Conservation (phyloP, 257 asterid genomes). For the Penstemon eatonii region DNA sequence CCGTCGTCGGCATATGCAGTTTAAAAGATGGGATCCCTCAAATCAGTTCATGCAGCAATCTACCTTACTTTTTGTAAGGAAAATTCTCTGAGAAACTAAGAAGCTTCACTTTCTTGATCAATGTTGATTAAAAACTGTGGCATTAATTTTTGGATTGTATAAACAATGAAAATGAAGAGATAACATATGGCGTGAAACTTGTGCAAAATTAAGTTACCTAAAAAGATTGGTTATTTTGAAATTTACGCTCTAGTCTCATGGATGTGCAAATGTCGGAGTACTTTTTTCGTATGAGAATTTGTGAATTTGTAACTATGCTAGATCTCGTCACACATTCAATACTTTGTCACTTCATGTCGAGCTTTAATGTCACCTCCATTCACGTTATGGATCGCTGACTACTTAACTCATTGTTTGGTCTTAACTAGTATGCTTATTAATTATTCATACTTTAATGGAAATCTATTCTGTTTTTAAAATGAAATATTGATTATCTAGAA, state of each 20-base stretch:
- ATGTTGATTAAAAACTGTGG: slow-evolving; percentile 19
- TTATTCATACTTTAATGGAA: slow-evolving; percentile 1
- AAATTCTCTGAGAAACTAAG: slow-evolving; percentile 2
- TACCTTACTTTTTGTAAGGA: slow-evolving; percentile 85
- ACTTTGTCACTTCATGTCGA: neutral
- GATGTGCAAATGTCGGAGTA: neutral
- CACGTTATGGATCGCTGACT: neutral
- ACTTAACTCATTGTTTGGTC: neutral
- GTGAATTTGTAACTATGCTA: neutral
- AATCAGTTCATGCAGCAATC: slow-evolving; percentile 71
- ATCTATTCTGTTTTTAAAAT: slow-evolving; percentile 10
- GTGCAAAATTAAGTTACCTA: neutral
- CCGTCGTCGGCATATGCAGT: slow-evolving; percentile 77
- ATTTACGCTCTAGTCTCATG: neutral
- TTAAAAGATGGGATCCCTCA: slow-evolving; percentile 62
- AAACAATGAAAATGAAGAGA: neutral
- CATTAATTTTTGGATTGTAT: neutral
- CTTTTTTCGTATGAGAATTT: neutral
- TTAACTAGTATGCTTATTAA: neutral
- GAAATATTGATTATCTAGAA: slow-evolving; percentile 8
- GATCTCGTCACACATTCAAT: neutral
- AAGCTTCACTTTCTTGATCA: neutral
- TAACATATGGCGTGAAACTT: neutral
- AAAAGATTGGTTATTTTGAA: neutral
- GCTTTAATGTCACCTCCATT: neutral